Evolutionary conservation across 345 rosid genomes (phyloP), one percentile per base, ranked within the genome.

Genomic region (Eucalyptus marginata): DNA sequence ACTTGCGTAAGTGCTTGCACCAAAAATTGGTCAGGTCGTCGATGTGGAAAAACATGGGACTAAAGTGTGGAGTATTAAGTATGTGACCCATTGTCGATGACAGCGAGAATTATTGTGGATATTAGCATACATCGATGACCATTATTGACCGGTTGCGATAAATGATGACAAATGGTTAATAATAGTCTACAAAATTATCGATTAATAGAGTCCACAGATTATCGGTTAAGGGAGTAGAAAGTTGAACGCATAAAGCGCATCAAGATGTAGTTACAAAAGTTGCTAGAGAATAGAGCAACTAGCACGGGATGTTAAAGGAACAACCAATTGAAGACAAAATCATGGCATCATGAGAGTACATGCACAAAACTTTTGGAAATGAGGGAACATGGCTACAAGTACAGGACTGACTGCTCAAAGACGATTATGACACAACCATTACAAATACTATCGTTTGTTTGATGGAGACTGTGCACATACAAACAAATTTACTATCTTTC

Each of bases 101-200:
- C 13, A 10, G 62, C 6, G 3, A 56, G 62, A 56, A 56, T 10
- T 24, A 56, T 56, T 56, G 13, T 24, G 13, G 62, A 56, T 9
- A 25, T 24, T 56, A 56, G 13, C 13, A 10, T 25, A 24, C 62
- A 56, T 56, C 29, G 3, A 56, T 56, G 62, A 56, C 62, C 62
- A 22, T 22, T 24, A 25, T 10, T 56, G 27, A 22, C 29, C 1
- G 6, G 6, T 56, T 24, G 29, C 0, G 0, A 24, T 22, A 56
- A 24, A 24, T 24, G 3, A 56, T 10, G 13, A 56, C 29, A 25
- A 56, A 4, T 56, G 13, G 29, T 56, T 56, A 56, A 56, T 29
- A 22, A 24, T 56, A 25, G 62, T 56, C 6, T 6, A 24, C 62
- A 56, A 56, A 11, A 25, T 6, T 56, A 56, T 56, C 62, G 6